These are phyloP conservation scores for Calonectria pteridis DNA, from an alignment of 2,329 filamentous ascomycete species.

Conservation along the genomic window DNA sequence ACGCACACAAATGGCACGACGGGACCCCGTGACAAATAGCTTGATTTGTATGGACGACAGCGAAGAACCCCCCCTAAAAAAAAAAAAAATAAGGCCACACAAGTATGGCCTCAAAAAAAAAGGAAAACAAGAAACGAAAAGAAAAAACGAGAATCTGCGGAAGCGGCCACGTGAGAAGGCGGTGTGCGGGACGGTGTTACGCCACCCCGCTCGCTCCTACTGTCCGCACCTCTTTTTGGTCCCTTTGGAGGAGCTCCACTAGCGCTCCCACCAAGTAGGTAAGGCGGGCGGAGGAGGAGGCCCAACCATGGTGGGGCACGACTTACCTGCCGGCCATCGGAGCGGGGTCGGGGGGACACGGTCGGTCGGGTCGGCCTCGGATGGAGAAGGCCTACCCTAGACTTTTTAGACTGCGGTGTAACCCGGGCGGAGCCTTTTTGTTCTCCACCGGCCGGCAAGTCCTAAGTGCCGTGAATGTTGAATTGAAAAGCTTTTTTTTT, in stretches of 20 bases:
- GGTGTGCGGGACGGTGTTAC: constrained; percentile 10
- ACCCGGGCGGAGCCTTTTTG: constrained; percentile 16
- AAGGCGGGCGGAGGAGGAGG: constrained; percentile 5
- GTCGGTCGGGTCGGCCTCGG: constrained; percentile 15
- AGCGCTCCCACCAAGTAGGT: neutral
- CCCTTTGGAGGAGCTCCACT: constrained; percentile 3
- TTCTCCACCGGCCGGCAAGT: neutral
- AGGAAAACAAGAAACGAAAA: neutral
- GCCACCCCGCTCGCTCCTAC: constrained; percentile 23
- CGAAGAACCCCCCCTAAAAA: neutral
- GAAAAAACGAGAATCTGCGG: neutral
- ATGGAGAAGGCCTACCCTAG: neutral
- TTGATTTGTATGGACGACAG: neutral
- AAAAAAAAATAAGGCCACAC: neutral
- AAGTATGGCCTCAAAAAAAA: constrained; percentile 1
- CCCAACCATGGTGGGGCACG: neutral
- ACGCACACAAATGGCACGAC: neutral
- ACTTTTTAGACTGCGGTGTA: neutral
- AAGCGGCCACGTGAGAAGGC: constrained; percentile 22
- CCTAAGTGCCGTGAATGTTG: neutral
- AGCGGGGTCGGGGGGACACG: constrained; percentile 28
- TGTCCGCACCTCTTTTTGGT: neutral
- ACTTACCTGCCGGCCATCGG: constrained; percentile 39
- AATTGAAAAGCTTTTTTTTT: neutral
- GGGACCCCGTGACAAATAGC: neutral